Evolutionary conservation across 1,284 basidiomycete species (phyloP).

Genomic region (Gomphus bonarii): DNA sequence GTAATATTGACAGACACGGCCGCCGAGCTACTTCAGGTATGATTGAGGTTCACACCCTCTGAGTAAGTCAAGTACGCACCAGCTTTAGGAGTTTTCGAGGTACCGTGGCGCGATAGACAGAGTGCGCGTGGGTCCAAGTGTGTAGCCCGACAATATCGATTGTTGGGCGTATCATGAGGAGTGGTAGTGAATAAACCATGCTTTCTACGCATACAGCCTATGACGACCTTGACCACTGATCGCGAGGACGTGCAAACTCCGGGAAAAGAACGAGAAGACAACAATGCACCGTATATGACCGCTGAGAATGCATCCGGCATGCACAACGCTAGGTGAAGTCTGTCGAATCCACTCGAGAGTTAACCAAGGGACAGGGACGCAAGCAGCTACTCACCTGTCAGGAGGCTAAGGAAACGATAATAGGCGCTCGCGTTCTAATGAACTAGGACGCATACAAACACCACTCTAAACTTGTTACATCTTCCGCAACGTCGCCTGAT

Average conservation of each 20-base stretch:
- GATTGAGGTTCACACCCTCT: not conserved
- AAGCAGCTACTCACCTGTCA: not conserved
- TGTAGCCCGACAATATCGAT: not conserved
- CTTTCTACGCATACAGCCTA: not conserved
- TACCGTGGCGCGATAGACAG: not conserved
- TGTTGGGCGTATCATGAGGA: not conserved
- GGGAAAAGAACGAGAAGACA: constrained; percentile 31
- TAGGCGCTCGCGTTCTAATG: not conserved
- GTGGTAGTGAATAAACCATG: not conserved
- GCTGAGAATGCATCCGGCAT: constrained; percentile 47
- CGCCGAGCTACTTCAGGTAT: not conserved
- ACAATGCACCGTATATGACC: constrained; percentile 38
- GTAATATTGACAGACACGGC: not conserved
- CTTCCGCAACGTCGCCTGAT: too few relatives aligned
- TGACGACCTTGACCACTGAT: constrained; percentile 4
- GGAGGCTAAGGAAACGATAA: not conserved
- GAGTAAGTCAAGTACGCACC: not conserved
- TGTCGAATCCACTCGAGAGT: not conserved
- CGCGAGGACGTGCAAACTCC: constrained; percentile 6
- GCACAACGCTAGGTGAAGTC: constrained; percentile 11
- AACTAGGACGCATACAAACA: too few relatives aligned
- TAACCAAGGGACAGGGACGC: not conserved
- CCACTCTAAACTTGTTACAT: too few relatives aligned
- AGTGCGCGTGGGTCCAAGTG: not conserved
- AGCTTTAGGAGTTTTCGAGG: not conserved